Base-by-base conservation (phyloP, 2,329 filamentous ascomycete species). In the Trichoderma semiorbis region DNA sequence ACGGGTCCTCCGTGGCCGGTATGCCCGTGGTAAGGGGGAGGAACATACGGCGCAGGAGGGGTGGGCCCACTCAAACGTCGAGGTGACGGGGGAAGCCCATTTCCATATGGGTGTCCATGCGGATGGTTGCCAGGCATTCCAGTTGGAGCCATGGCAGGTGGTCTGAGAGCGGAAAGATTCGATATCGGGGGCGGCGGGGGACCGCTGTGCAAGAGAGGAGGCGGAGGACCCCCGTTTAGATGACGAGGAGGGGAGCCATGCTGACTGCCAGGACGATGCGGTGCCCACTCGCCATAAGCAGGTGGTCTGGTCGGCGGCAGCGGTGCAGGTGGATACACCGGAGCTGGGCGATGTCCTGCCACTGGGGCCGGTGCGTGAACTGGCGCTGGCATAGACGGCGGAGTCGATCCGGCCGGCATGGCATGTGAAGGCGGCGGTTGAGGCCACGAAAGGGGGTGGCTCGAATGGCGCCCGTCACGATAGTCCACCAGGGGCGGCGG, bases 21-120 rank as follows among this genome's bases (percentile, higher is more conserved):
- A 77, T 74, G 7, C 75, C 76, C 72, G n/a, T 79, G 77, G 58
- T 81, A 82, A 6, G 81, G 76, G 12, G 80, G 77, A 58, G 80
- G 77, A 57, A 80, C 77, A 74, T 85, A 87, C n/a, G 84, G 79
- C 14, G 79, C 78, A 30, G 84, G 79, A 8, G 83, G 79, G 10
- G 83, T 78, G 11, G 83, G 83, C 12, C 83, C 84, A 63, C 80
- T 83, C 69, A 82, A 73, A 47, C 84, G 82, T 39, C 85, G 84
- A 24, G 87, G 85, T 4, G 87, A 88, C 1, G 81, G 83, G 3
- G 85, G 84, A 68, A 85, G 77, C 26, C 84, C 84, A 68, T 84
- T 88, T 30, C 81, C 72, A 70, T 81, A 82, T 10, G 79, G 74
- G 65, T 80, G 80, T 7, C 77, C 74, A 78, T 76, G 75, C 32